Base-by-base conservation (phyloP, 1,139 yeast genomes). In the Debaryomyces sp. region DNA sequence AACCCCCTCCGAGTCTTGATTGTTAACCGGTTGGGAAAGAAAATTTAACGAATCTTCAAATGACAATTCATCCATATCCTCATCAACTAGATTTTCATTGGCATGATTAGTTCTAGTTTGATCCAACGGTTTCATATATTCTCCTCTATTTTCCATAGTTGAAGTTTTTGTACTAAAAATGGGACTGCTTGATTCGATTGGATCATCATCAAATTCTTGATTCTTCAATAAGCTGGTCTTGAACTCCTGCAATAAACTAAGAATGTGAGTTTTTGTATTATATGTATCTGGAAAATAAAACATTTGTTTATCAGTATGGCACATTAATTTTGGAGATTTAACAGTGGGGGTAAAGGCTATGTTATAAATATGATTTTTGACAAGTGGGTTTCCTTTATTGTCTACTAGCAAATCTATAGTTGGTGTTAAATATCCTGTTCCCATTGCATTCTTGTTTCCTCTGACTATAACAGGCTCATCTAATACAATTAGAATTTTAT, bases 11-110 rank as follows among this genome's bases (percentile, higher is more conserved):
- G 37, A 29, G 9, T 21, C 43, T 21, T 21, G 36, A 8, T 22
- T n/a, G n/a, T 29, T 22, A 7, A 12, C 27, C 5, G 29, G 49
- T 43, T 56, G 60, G 2, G 60, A 52, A 17, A 59, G 50, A 40
- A 52, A 58, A 15, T 49, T 53, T 12, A 59, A 47, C 3, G 63
- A 59, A 36, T 59, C 63, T 26, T 54, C 54, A 47, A 59, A 59
- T 3, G 60, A 54, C 26, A 54, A 45, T 12, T 52, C 49, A 9
- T 42, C 54, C 10, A 52, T 21, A 8, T 48, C 47, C 12, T 50
- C 49, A n/a, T 30, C 35, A 15, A 43, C 21, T 44, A 36, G 9
- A 32, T 29, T 42, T 23, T 13, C 38, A 22, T 10, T 23, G 12
- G 30, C 36, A 29, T 18, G 38, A 9, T 41, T 27, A 10, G 21